Conservation (phyloP, 371 early-diverging fungal genomes). For the Dichotomocladium elegans region DNA sequence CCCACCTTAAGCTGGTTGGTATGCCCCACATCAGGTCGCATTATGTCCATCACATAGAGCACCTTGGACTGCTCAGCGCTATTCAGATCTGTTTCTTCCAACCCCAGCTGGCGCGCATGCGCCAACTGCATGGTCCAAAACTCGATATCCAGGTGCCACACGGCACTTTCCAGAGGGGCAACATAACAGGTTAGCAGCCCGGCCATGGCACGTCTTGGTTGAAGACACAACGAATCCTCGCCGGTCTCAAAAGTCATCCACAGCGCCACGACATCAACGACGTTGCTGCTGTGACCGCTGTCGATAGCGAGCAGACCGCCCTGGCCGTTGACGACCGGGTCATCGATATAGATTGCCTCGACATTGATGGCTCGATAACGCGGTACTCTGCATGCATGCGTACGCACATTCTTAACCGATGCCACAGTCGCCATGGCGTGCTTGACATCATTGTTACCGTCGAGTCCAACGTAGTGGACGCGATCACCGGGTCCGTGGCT, state of each 20-base stretch:
- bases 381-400: conserved; percentile 55
- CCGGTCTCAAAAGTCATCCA: conserved; percentile 74
- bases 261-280: conserved; percentile 68
- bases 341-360: conserved; percentile 72
- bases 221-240: conserved; percentile 32
- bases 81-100: conserved; percentile 67
- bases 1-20: conserved; percentile 65
- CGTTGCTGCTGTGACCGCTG: too few species aligned
- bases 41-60: conserved; percentile 65
- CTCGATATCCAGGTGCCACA: conserved; percentile 67
- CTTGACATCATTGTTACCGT: conserved; percentile 12
- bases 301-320: conserved; percentile 73
- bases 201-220: conserved; percentile 45
- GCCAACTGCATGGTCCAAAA: conserved; percentile 75
- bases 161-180: conserved; percentile 24
- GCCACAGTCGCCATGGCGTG: conserved; percentile 37
- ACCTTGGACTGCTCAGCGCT: conserved; percentile 62
- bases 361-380: conserved; percentile 72
- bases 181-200: conserved; percentile 47
- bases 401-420: conserved; percentile 56
- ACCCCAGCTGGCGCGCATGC: conserved; percentile 74
- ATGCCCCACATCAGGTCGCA: conserved; percentile 48
- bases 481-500: conserved; percentile 57
- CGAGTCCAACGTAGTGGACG: conserved; percentile 66
- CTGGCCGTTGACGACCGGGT: conserved; percentile 54